Evolutionary conservation across 805 yeast species (phyloP).

Genomic region (Saturnispora bothae): DNA sequence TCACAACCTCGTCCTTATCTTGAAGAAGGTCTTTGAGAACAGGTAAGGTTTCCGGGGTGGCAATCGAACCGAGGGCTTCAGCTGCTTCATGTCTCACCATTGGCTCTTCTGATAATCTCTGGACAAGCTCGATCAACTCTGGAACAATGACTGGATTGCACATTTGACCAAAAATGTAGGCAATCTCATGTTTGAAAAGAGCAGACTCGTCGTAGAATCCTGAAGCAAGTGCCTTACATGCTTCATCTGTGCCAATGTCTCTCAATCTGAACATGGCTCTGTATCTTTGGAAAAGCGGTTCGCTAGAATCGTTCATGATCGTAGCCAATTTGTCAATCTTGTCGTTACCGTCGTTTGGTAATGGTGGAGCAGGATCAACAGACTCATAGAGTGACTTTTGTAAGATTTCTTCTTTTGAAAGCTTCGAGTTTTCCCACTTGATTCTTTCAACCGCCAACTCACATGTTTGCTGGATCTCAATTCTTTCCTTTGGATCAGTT

Average conservation of each 20-base stretch:
- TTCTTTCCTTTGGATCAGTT: conserved; percentile 55
- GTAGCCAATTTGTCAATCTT: conserved; percentile 55
- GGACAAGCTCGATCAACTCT: conserved; percentile 69
- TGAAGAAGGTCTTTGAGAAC: conserved; percentile 67
- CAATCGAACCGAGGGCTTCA: conserved; percentile 95
- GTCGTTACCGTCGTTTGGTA: conserved; percentile 48
- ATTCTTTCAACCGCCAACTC: conserved; percentile 94
- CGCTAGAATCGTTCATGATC: conserved; percentile 63
- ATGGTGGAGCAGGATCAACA: conserved; percentile 97
- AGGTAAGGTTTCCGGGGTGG: conserved; percentile 90
- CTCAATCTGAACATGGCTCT: conserved; percentile 97
- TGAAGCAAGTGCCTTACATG: conserved; percentile 80
- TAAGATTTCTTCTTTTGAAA: conserved; percentile 54
- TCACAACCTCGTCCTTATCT: conserved; percentile 82
- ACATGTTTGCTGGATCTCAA: conserved; percentile 94
- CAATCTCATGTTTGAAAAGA: conserved; percentile 93
- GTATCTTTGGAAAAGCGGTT: conserved; percentile 85
- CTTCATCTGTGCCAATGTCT: conserved; percentile 89
- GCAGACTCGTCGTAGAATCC: conserved; percentile 91
- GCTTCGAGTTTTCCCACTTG: conserved; percentile 75
- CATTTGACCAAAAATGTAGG: conserved; percentile 95
- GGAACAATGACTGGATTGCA: conserved; percentile 92
- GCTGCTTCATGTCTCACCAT: conserved; percentile 99
- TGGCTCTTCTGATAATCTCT: conserved; percentile 74
- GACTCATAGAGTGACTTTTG: conserved; percentile 73